Conservation (phyloP, 2,329 filamentous ascomycete genomes). For the Fusarium chaquense region DNA sequence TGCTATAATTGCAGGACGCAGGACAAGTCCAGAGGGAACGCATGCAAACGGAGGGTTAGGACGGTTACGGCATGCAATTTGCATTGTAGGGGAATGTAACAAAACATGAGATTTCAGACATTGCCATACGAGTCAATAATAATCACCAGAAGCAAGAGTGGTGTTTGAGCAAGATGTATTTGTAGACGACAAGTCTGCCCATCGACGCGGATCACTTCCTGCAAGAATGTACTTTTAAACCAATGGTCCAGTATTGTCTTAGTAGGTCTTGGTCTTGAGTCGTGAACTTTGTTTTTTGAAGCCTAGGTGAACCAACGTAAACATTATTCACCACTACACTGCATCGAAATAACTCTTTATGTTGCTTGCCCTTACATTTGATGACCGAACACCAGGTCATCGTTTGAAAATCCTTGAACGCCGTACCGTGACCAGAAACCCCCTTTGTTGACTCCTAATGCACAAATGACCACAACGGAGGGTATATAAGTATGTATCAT, state of each 20-base stretch:
- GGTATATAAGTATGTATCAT: slow-evolving; percentile 3
- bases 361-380: neutral
- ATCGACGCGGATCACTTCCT: neutral
- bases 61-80: slow-evolving; percentile 34
- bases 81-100: slow-evolving; percentile 41
- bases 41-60: slow-evolving; percentile 31
- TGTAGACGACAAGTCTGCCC: neutral
- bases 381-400: neutral
- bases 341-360: neutral
- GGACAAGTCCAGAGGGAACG: slow-evolving; percentile 24
- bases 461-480: slow-evolving; percentile 12
- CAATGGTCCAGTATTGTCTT: neutral
- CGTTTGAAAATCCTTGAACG: slow-evolving; percentile 29
- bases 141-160: slow-evolving; percentile 14
- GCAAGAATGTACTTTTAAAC: neutral
- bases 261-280: neutral
- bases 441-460: slow-evolving; percentile 29
- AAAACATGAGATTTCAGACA: slow-evolving; percentile 35
- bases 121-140: slow-evolving; percentile 38
- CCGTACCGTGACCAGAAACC: slow-evolving; percentile 28
- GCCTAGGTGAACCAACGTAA: neutral
- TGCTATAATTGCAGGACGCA: slow-evolving; percentile 24
- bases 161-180: neutral
- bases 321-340: neutral
- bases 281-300: neutral